Conservation (phyloP, 768 basidiomycete species). For the Lactarius pseudohatsudake region DNA sequence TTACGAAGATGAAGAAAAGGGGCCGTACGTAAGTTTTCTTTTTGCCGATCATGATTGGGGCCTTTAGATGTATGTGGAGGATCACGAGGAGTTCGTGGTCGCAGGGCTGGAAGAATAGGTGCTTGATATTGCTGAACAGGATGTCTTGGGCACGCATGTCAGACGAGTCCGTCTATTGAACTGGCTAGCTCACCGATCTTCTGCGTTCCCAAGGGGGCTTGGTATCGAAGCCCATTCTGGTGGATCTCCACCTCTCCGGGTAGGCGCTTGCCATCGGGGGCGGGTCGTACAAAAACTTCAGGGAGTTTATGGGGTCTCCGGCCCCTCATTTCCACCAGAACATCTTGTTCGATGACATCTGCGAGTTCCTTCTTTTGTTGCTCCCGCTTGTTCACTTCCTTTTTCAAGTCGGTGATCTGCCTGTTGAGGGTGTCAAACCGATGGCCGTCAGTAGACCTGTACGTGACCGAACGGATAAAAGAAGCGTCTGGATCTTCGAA, state of each 20-base stretch:
- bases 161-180: not conserved
- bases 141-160: constrained; percentile 57
- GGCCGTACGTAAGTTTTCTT: constrained; percentile 87
- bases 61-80: constrained; percentile 88
- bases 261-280: constrained; percentile 90
- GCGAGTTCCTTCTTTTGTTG: constrained; percentile 98
- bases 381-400: constrained; percentile 95
- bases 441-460: constrained; percentile 84
- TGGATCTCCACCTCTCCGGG: constrained; percentile 99
- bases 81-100: constrained; percentile 94
- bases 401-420: constrained; percentile 93
- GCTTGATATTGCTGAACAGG: constrained; percentile 95
- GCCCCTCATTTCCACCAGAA: constrained; percentile 84
- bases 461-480: constrained; percentile 93
- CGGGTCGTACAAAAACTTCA: constrained; percentile 91
- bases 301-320: constrained; percentile 82
- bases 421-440: constrained; percentile 88
- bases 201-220: constrained; percentile 81
- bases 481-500: constrained; percentile 97
- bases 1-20: constrained; percentile 5
- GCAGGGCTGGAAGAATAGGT: constrained; percentile 98
- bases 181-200: constrained; percentile 69
- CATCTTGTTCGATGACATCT: constrained; percentile 95
- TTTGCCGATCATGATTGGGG: constrained; percentile 98
- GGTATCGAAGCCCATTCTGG: constrained; percentile 93